Evolutionary conservation across 2,329 filamentous ascomycete species (phyloP), one percentile per base, ranked within the genome.

Genomic region (Alternaria infectoria): DNA sequence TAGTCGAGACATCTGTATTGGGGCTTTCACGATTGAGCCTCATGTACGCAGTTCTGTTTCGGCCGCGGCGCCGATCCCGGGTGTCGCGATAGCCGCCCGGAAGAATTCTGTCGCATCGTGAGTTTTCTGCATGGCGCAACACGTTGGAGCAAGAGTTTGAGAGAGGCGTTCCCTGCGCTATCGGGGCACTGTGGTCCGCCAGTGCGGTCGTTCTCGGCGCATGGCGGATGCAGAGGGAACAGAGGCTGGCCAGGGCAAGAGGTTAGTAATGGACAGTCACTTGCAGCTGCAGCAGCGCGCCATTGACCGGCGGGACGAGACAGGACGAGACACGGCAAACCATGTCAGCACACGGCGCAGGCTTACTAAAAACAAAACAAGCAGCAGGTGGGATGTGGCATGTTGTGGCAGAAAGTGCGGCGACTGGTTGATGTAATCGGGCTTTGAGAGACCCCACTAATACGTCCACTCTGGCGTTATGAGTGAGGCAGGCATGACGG

Each of bases 51-150:
- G 61, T 56, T 70, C 66, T 65, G 71, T 64, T 61, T 65, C 71
- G 71, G 71, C 71, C 66, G 70, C 71, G 70, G 70, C 71, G 66
- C 69, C 69, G 66, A 70, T 57, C 45, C 62, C 66, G 67, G 36
- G 54, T 56, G 59, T 50, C 57, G 64, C 64, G 60, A 66, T 62
- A 68, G 68, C 43, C 63, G 67, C 50, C 66, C 71, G 71, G 71
- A 73, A 71, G 62, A 72, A 71, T 69, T 72, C 52, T 57, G 28
- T 59, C 26, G 32, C 58, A 55, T 55, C 25, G 57, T 54, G 45
- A 40, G 36, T 40, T 36, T 47, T 50, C 46, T 50, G 46, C 30
- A 45, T n/a, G 21, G 40, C n/a, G 51, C 32, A 45, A 45, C 21
- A 45, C 9, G 49, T 15, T 59, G 30, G 40, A 54, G 47, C 56